Evolutionary conservation across 345 rosid species (phyloP).

Genomic region (Citrus reticulata): DNA sequence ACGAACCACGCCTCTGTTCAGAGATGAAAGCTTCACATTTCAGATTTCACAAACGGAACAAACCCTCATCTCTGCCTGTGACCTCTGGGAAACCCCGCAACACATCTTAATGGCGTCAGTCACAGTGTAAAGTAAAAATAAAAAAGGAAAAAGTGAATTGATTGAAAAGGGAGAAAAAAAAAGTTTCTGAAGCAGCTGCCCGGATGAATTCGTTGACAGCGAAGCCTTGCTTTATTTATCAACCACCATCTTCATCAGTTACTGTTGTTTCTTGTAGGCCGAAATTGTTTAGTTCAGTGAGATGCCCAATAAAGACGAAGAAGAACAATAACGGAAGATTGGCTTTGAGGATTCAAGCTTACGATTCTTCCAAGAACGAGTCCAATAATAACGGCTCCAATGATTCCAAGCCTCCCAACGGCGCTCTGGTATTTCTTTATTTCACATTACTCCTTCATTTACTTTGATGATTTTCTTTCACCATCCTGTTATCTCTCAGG

Average conservation of each 20-base stretch:
- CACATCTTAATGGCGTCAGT: too few relatives aligned
- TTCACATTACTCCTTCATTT: background rate
- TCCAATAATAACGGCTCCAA: constrained; percentile 33
- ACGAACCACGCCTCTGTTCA: background rate
- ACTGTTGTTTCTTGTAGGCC: constrained; percentile 21
- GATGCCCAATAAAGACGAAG: constrained; percentile 31
- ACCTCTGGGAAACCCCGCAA: too few relatives aligned
- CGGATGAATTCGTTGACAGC: constrained; percentile 56
- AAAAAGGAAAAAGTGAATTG: background rate
- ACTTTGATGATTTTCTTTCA: background rate
- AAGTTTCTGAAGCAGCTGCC: background rate
- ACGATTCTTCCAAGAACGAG: constrained; percentile 54
- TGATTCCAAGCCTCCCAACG: constrained; percentile 64
- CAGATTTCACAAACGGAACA: background rate
- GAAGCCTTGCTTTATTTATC: constrained; percentile 37
- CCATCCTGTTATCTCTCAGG: background rate
- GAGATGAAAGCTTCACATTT: background rate
- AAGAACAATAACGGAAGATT: constrained; percentile 19
- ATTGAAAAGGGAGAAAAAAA: background rate
- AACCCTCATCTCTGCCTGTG: constrained; percentile 22
- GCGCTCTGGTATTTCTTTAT: constrained; percentile 48
- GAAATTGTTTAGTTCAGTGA: constrained; percentile 31
- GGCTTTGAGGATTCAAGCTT: constrained; percentile 45
- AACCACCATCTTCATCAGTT: constrained; percentile 25
- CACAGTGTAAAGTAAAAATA: too few relatives aligned